Evolutionary conservation across 2,329 filamentous ascomycete species (phyloP).

Genomic region (Cryphonectria naterciae): DNA sequence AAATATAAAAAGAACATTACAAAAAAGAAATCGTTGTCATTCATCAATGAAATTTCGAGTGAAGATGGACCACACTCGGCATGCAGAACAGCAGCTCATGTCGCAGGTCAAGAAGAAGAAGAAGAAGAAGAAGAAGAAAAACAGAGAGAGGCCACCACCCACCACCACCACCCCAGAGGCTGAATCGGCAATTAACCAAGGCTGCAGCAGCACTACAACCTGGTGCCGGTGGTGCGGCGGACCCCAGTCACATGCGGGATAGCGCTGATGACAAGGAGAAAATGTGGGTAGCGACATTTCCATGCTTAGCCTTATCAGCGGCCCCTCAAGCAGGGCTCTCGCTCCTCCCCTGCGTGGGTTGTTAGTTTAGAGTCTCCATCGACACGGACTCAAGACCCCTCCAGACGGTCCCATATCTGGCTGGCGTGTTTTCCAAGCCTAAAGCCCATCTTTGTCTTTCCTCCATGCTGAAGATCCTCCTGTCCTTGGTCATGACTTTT

Average conservation of each 20-base stretch:
- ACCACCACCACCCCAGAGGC: neutral
- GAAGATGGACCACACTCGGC: neutral
- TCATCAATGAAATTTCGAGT: neutral
- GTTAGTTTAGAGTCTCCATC: neutral
- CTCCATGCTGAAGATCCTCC: neutral
- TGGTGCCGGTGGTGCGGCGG: neutral
- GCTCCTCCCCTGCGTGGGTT: neutral
- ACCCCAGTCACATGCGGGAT: neutral
- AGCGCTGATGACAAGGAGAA: slow-evolving; percentile 3
- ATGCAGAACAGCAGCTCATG: neutral
- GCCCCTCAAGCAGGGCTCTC: neutral
- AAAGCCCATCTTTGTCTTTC: neutral
- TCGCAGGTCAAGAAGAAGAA: neutral
- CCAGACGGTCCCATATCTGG: neutral
- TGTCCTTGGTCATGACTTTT: neutral
- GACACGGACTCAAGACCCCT: neutral
- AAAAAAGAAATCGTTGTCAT: neutral
- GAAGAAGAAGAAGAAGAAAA: neutral
- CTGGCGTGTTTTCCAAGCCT: slow-evolving; percentile 1
- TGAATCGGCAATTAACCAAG: neutral
- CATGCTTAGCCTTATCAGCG: slow-evolving; percentile 9
- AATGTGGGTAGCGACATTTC: slow-evolving; percentile 6
- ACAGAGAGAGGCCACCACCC: no score
- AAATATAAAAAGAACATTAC: neutral
- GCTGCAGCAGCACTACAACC: neutral